Evolutionary conservation across 75 land plant genomes (phyloP), one percentile per base, ranked within the genome.

Genomic region (Pseudotsuga menziesii): DNA sequence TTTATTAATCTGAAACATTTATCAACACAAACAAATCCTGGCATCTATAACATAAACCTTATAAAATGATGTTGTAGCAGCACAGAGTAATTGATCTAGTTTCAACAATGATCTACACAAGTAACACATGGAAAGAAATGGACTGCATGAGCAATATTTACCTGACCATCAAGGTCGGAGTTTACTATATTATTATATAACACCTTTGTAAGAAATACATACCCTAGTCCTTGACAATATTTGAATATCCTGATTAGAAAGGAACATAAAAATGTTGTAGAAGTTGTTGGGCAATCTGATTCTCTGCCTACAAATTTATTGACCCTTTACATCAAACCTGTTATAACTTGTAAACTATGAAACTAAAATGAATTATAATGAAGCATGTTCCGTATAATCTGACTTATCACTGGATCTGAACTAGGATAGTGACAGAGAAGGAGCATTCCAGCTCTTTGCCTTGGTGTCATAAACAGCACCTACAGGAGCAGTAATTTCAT

Each of bases 1-100:
- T 7, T 22, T 23, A n/a, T 36, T 41, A 19, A 69, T 19, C 3
- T 69, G 72, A 69, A 17, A 19, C 23, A 35, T 41, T 12, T 23
- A 41, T 69, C 72, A 41, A 39, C 11, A 9, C 12, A 36, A 39
- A 3, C n/a, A 69, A 6, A 8, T 5, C 72, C 0, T 41, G 1
- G 52, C 44, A 69, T 69, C 11, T 41, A 69, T 13, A n/a, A n/a
- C 23, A n/a, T 69, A 41, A 69, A n/a, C 72, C 52, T 69, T 69
- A 8, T 2, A 69, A 39, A 35, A 32, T 17, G 4, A 16, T 48
- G 11, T 0, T 9, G 0, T 19, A 41, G 41, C 72, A 69, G 2
- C 35, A 69, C 44, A 69, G 72, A 69, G 12, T 69, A 39, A 69
- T 3, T 5, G 52, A 39, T 39, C 72, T 22, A 39, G 4, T 36